phyloP scores from a whole-genome alignment of 768 basidiomycete genomes.

The Pulveroboletus sp. region DNA sequence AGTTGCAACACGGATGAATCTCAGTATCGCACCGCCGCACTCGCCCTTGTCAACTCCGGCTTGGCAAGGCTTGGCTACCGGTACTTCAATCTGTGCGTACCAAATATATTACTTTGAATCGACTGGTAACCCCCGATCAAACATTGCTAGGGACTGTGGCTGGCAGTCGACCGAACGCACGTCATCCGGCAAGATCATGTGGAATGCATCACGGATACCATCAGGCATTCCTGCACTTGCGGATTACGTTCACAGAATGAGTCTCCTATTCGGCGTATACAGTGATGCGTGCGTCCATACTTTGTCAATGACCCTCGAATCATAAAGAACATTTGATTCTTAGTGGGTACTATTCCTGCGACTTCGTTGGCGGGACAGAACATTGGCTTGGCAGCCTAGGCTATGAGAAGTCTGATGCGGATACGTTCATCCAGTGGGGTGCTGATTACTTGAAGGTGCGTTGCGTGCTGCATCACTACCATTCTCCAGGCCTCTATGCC shows the following conservation, averaged over 20 bases:
- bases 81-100: constrained; percentile 8
- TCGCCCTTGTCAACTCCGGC: constrained; percentile 1
- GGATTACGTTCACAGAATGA: constrained; percentile 6
- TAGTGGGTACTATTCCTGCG: constrained; percentile 13
- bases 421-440: constrained; percentile 6
- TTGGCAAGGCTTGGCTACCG: constrained; percentile 5
- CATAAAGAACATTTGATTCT: not conserved
- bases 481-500: not conserved
- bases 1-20: constrained; percentile 8
- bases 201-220: constrained; percentile 8
- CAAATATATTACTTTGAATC: not conserved
- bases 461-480: not conserved
- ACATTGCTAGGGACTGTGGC: constrained; percentile 9
- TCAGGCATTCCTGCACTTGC: constrained; percentile 12
- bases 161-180: constrained; percentile 10
- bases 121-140: not conserved
- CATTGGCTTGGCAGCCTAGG: constrained; percentile 9
- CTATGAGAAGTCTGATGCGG: constrained; percentile 7
- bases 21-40: constrained; percentile 7
- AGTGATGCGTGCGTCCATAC: constrained; percentile 12
- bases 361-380: not conserved
- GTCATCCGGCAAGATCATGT: constrained; percentile 3
- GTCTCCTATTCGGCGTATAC: constrained; percentile 9
- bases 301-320: not conserved
- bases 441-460: constrained; percentile 14